phyloP scores from a whole-genome alignment of 176 grass and related monocot species.

The Bonia amplexicaulis region DNA sequence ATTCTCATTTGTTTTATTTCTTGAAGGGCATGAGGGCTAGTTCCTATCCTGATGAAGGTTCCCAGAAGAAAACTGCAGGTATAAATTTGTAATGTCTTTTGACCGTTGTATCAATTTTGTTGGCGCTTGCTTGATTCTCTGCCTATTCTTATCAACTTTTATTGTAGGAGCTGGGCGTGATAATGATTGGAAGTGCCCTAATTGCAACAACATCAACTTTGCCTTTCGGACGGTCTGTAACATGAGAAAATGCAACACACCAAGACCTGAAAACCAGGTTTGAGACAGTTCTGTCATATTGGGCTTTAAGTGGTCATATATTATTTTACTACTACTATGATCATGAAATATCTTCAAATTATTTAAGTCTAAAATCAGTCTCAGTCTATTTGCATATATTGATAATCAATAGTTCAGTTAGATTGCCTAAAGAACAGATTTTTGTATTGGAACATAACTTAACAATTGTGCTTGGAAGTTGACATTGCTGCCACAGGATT shows the following conservation, averaged over 20 bases:
- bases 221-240: conserved; percentile 80
- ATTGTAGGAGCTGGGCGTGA: conserved; percentile 67
- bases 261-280: conserved; percentile 83
- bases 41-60: conserved; percentile 72
- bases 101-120: not conserved
- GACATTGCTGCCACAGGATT: not conserved
- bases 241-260: conserved; percentile 88
- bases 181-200: conserved; percentile 89
- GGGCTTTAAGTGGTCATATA: not conserved
- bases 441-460: not conserved
- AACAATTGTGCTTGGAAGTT: conserved; percentile 1
- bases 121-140: not conserved
- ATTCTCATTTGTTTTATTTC: conserved; percentile 12
- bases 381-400: not conserved
- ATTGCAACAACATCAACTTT: conserved; percentile 79
- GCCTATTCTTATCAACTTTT: not conserved
- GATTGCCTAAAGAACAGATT: not conserved
- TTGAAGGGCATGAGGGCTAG: conserved; percentile 53
- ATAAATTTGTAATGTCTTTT: not conserved
- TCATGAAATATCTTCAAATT: not conserved
- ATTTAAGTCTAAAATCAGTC: not conserved
- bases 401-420: not conserved
- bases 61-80: conserved; percentile 82
- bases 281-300: not conserved
- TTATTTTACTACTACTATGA: not conserved